Evolutionary conservation across 2,329 filamentous ascomycete species (phyloP).

Genomic region (Calonectria pseudoturangicola): DNA sequence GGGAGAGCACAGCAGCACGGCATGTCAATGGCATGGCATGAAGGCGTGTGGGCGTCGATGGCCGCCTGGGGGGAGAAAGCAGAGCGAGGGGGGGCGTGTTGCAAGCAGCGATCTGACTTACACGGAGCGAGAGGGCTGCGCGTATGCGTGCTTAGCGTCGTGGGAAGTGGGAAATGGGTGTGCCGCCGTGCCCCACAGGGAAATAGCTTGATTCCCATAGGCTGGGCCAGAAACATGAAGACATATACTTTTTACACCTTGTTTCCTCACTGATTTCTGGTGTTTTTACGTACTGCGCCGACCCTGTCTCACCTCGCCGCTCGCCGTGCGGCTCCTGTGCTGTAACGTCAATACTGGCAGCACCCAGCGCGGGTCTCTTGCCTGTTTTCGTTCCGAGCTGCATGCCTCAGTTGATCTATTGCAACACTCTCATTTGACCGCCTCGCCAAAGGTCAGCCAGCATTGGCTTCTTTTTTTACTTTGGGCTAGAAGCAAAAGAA

Average conservation of each 20-base stretch:
- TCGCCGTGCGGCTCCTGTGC: constrained; percentile 21
- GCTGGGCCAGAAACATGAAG: constrained; percentile 38
- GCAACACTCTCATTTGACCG: neutral
- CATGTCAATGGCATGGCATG: constrained; percentile 22
- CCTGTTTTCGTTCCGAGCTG: constrained; percentile 4
- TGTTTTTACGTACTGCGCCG: constrained; percentile 1
- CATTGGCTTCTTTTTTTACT: neutral
- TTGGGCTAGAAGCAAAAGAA: constrained; percentile 5
- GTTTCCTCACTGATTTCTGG: constrained; percentile 31
- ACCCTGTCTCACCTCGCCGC: constrained; percentile 7
- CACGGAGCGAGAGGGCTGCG: constrained; percentile 30
- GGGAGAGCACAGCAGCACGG: neutral
- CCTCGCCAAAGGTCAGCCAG: neutral
- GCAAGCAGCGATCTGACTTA: constrained; percentile 37
- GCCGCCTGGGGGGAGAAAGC: neutral
- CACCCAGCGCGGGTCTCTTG: neutral
- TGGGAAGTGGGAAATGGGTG: constrained; percentile 23
- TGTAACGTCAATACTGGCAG: constrained; percentile 13
- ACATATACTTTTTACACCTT: constrained; percentile 54
- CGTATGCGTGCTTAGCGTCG: constrained; percentile 19
- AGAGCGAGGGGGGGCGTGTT: constrained; percentile 17
- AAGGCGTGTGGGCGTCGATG: constrained; percentile 2
- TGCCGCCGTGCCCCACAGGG: constrained; percentile 21
- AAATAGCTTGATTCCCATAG: constrained; percentile 42
- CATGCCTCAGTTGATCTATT: neutral